Percentiles rank a stretch among this genome's conserved stretches.
These are phyloP conservation scores for Alternaria sp. DNA, from an alignment of 2,329 filamentous ascomycete species.

Conservation along the genomic window DNA sequence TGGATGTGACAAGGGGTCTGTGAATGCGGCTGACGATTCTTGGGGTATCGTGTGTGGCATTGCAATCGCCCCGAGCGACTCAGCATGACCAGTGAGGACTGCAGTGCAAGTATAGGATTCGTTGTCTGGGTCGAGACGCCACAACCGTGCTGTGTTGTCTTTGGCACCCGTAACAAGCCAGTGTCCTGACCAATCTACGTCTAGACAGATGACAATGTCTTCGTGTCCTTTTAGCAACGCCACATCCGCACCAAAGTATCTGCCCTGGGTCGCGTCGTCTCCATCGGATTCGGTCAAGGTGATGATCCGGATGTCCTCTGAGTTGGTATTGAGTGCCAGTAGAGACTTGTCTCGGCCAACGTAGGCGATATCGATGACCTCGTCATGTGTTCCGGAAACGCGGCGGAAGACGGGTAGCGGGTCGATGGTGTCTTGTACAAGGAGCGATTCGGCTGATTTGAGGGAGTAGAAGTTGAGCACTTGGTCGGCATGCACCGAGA, in stretches of 20 bases:
- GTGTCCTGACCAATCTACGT: slow-evolving; percentile 94
- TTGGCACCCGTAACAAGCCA: slow-evolving; percentile 97
- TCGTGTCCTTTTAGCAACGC: slow-evolving; percentile 87
- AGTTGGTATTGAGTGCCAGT: slow-evolving; percentile 91
- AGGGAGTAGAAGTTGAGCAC: slow-evolving; percentile 79
- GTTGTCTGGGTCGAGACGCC: slow-evolving; percentile 80
- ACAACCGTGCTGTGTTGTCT: slow-evolving; percentile 91
- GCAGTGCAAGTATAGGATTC: slow-evolving; percentile 81
- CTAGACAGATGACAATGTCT: slow-evolving; percentile 93
- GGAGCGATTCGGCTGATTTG: slow-evolving; percentile 52
- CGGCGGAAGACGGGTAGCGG: slow-evolving; percentile 71
- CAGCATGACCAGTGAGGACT: slow-evolving; percentile 88
- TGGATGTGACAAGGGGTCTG: slow-evolving; percentile 78
- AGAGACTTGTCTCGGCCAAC: slow-evolving; percentile 80
- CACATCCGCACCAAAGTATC: slow-evolving; percentile 89
- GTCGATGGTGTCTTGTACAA: slow-evolving; percentile 59
- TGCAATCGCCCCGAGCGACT: slow-evolving; percentile 89
- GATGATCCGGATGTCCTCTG: slow-evolving; percentile 88
- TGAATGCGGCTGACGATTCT: slow-evolving; percentile 73
- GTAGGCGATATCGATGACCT: slow-evolving; percentile 94
- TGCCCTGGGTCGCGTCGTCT: slow-evolving; percentile 45
- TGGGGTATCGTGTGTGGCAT: slow-evolving; percentile 75
- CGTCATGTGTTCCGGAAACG: slow-evolving; percentile 96
- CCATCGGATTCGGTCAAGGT: slow-evolving; percentile 63
- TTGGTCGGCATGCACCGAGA: slow-evolving; percentile 89